Conservation (phyloP, 495 filamentous ascomycete species). For the Thozetella sp. region DNA sequence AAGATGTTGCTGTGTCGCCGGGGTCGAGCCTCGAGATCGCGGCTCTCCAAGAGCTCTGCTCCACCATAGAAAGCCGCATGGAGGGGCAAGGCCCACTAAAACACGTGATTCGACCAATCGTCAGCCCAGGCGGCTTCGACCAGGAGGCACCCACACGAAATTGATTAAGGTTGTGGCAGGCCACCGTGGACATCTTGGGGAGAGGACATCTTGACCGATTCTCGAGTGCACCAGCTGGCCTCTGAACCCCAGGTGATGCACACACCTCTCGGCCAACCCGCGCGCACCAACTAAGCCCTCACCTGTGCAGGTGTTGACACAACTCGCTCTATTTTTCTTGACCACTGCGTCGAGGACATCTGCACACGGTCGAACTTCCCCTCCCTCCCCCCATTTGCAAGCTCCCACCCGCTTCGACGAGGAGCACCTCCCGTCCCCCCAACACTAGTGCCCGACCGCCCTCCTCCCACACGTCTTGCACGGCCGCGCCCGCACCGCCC, state of each 20-base stretch:
- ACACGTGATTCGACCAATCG: conserved; percentile 18
- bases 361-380: conserved; percentile 2
- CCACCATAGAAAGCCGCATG: conserved; percentile 10
- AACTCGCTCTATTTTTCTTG: conserved; percentile 9
- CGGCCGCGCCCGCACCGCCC: conserved; percentile 29
- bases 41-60: conserved; percentile 3
- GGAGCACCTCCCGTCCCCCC: conserved; percentile 4
- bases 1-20: conserved; percentile 4
- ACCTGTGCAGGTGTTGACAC: conserved; percentile 9
- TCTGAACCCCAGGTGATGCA: conserved; percentile 23
- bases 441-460: conserved; percentile 9
- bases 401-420: neutral
- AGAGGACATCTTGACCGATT: conserved; percentile 17
- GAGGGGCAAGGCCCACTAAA: conserved; percentile 22
- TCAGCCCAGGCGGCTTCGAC: neutral
- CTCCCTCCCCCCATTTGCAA: conserved; percentile 2
- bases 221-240: conserved; percentile 17
- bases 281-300: conserved; percentile 11
- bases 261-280: conserved; percentile 17
- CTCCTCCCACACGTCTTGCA: conserved; percentile 5
- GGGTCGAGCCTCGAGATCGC: conserved; percentile 1
- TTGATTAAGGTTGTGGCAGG: conserved; percentile 6
- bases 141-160: neutral
- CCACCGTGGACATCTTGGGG: conserved; percentile 37
- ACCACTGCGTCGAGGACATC: conserved; percentile 6